Conservation (phyloP, 768 basidiomycete species). For the Trametes meyenii region DNA sequence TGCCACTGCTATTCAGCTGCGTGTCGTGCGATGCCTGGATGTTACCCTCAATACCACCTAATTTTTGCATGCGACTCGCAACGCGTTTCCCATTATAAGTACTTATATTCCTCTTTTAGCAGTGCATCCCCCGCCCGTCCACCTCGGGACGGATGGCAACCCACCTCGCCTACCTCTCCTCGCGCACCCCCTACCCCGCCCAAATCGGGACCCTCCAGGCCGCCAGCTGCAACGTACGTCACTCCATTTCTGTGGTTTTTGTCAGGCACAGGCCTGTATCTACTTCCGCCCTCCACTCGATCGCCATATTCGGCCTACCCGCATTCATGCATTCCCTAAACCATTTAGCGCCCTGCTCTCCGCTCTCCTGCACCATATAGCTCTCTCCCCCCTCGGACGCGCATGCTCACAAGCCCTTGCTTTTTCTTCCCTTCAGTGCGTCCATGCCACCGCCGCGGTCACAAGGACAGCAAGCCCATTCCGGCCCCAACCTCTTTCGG, state of each 20-base stretch:
- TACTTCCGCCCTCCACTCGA: conserved; percentile 13
- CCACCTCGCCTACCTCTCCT: not conserved
- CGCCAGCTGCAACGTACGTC: conserved; percentile 5
- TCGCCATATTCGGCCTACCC: conserved; percentile 10
- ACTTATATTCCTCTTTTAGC: too few relatives aligned
- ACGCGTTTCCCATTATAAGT: too few relatives aligned
- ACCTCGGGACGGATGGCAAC: not conserved
- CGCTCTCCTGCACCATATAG: not conserved
- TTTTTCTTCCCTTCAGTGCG: not conserved
- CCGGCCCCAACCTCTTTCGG: conserved; percentile 13
- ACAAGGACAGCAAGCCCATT: not conserved
- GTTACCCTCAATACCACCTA: not conserved
- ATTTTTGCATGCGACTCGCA: too few relatives aligned
- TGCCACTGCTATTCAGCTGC: not conserved
- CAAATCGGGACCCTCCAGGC: not conserved
- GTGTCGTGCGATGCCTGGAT: not conserved
- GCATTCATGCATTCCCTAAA: not conserved
- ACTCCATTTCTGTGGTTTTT: not conserved
- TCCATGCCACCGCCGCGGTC: conserved; percentile 8
- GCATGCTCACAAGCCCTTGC: not conserved
- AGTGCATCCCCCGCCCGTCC: not conserved
- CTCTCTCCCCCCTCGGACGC: not conserved
- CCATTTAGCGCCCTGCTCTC: not conserved
- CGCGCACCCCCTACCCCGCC: not conserved
- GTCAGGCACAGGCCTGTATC: not conserved